Conservation (phyloP, 2,329 filamentous ascomycete genomes). For the Monosporascus cannonballus region DNA sequence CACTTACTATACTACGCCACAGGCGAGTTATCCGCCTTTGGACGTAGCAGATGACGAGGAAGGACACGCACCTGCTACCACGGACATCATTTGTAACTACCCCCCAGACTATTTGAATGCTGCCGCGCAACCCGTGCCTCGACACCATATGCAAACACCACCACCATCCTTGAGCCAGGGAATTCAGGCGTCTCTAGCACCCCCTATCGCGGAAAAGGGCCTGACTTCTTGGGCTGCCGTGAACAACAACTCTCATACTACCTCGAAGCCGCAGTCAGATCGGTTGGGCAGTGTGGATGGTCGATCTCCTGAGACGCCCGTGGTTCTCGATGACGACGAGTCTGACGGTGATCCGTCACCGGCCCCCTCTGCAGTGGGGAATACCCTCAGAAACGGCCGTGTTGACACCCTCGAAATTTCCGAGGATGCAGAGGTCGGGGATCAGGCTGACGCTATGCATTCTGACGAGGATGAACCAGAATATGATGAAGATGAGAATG, state of each 20-base stretch:
- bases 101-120: slow-evolving; percentile 18
- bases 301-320: slow-evolving; percentile 17
- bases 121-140: slow-evolving; percentile 3
- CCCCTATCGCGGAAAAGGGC: slow-evolving; percentile 1
- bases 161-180: slow-evolving; percentile 1
- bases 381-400: slow-evolving; percentile 9
- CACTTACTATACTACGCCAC: background rate
- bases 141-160: slow-evolving; percentile 4
- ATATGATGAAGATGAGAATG: slow-evolving; percentile 24
- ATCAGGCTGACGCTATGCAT: slow-evolving; percentile 19
- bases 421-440: slow-evolving; percentile 19
- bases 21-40: slow-evolving; percentile 14
- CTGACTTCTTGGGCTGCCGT: slow-evolving; percentile 20
- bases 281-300: slow-evolving; percentile 16
- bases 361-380: slow-evolving; percentile 10
- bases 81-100: slow-evolving; percentile 14
- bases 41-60: slow-evolving; percentile 10
- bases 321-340: slow-evolving; percentile 25
- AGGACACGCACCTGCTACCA: background rate
- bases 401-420: slow-evolving; percentile 14
- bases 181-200: background rate
- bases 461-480: slow-evolving; percentile 24
- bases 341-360: slow-evolving; percentile 16
- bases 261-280: slow-evolving; percentile 7
- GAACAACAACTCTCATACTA: slow-evolving; percentile 13